A percentile compares a stretch with the other conserved stretches of the same genome.
Conservation (phyloP, 2,329 filamentous ascomycete genomes). For the Chlorencoelia australis region DNA sequence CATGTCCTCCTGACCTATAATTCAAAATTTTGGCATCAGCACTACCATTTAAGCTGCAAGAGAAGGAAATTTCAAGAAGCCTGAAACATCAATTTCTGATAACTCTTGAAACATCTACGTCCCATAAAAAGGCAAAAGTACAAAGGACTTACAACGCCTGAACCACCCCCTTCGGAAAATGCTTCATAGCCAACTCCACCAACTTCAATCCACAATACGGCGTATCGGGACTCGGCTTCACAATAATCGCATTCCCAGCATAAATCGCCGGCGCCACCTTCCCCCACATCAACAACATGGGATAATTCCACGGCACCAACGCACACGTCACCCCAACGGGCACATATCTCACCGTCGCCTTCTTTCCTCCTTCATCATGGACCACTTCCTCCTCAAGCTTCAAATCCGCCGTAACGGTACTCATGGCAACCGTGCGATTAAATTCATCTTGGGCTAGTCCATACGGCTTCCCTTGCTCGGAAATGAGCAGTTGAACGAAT, state of each 20-base stretch:
- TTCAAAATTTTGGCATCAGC: no score
- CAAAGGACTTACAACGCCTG: constrained; percentile 30
- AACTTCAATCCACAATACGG: constrained; percentile 42
- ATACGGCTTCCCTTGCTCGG: constrained; percentile 41
- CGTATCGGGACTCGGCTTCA: constrained; percentile 48
- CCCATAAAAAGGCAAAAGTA: no score
- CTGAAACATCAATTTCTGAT: no score
- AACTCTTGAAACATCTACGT: no score
- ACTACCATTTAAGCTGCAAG: no score
- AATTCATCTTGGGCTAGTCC: constrained; percentile 10
- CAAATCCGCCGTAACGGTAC: constrained; percentile 1
- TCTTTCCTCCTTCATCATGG: constrained; percentile 14
- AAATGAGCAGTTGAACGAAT: constrained; percentile 29
- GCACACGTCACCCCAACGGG: constrained; percentile 41
- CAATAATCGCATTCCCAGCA: constrained; percentile 42
- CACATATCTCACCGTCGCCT: constrained; percentile 32
- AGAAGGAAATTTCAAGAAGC: no score
- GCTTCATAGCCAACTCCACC: constrained; percentile 36
- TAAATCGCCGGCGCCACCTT: constrained; percentile 41
- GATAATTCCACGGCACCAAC: constrained; percentile 53
- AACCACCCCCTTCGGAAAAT: constrained; percentile 44
- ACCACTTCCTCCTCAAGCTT: constrained; percentile 7
- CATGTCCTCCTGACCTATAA: constrained; percentile 35
- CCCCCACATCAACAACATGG: constrained; percentile 35
- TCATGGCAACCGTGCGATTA: constrained; percentile 6